phyloP scores from a whole-genome alignment of 148 eudicot species.

The Rheum nobile region DNA sequence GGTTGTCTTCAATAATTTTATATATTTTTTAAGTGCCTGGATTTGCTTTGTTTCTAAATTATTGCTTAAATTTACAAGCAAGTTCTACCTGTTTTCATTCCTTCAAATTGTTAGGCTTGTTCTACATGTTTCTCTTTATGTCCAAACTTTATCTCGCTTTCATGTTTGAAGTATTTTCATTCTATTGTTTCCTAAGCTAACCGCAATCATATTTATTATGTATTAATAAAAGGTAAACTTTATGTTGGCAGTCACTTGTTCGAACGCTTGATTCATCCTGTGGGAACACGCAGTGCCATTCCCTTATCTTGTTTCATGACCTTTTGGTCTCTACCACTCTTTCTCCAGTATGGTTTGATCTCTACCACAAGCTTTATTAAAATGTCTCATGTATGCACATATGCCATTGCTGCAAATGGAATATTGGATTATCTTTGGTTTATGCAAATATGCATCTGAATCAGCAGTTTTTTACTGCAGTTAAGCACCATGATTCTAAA shows the following conservation, averaged over 20 bases:
- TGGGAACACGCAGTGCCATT: constrained; percentile 52
- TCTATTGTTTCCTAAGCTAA: neutral
- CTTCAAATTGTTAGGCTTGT: neutral
- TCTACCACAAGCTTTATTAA: neutral
- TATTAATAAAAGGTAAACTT: neutral
- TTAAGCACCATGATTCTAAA: neutral
- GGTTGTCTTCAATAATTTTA: constrained; percentile 29
- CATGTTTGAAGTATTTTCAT: neutral
- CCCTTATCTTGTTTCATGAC: constrained; percentile 83
- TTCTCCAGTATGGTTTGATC: constrained; percentile 57
- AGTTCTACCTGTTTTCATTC: neutral
- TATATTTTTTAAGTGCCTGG: neutral
- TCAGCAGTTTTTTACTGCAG: neutral
- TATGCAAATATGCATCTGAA: neutral
- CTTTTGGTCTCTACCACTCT: constrained; percentile 82
- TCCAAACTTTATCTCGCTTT: neutral
- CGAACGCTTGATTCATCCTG: constrained; percentile 63
- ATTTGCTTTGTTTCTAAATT: neutral
- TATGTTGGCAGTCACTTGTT: constrained; percentile 64
- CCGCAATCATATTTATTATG: neutral
- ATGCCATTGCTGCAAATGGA: too few species aligned
- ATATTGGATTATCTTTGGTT: neutral
- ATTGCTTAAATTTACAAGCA: neutral
- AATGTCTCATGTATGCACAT: neutral
- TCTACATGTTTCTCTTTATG: neutral